Percentiles rank a stretch among this genome's conserved stretches.
phyloP scores from a whole-genome alignment of 116 monocot genomes.

The Phalaenopsis hybrid region DNA sequence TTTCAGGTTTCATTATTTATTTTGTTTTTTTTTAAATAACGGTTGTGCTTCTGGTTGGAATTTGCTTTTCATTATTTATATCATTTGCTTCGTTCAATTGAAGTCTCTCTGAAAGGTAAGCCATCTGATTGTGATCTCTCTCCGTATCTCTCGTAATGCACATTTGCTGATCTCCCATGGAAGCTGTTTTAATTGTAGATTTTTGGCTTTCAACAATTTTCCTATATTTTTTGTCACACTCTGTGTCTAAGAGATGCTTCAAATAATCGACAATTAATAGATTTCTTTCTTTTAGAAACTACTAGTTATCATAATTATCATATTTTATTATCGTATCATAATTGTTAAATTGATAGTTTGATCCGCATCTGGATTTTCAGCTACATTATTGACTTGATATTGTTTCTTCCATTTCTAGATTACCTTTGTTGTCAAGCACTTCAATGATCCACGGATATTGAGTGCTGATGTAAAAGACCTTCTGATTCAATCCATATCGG shows the following conservation, averaged over 20 bases:
- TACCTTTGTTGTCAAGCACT: conserved; percentile 82
- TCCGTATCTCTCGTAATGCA: background rate
- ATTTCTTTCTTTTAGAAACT: background rate
- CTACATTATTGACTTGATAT: background rate
- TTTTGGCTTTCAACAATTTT: background rate
- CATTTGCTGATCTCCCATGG: background rate
- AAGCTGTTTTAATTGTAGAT: background rate
- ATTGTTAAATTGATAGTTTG: background rate
- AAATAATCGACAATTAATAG: background rate
- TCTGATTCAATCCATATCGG: conserved; percentile 86
- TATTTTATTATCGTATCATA: background rate
- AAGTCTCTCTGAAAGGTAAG: background rate
- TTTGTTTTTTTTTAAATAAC: background rate
- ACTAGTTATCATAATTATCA: background rate
- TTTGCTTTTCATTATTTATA: background rate
- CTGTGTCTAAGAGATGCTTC: background rate
- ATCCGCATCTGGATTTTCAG: background rate
- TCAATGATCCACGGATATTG: conserved; percentile 71
- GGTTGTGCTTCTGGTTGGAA: background rate
- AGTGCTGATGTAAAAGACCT: conserved; percentile 86
- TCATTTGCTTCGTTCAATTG: background rate
- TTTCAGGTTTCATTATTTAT: background rate
- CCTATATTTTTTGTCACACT: too few species aligned
- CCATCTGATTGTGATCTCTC: background rate
- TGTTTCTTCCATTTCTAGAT: conserved; percentile 32